Percentiles rank a stretch among this genome's conserved stretches.
These are phyloP conservation scores for Pestalotiopsis sp. DNA, from an alignment of 2,329 filamentous ascomycete genomes.

Conservation along the genomic window DNA sequence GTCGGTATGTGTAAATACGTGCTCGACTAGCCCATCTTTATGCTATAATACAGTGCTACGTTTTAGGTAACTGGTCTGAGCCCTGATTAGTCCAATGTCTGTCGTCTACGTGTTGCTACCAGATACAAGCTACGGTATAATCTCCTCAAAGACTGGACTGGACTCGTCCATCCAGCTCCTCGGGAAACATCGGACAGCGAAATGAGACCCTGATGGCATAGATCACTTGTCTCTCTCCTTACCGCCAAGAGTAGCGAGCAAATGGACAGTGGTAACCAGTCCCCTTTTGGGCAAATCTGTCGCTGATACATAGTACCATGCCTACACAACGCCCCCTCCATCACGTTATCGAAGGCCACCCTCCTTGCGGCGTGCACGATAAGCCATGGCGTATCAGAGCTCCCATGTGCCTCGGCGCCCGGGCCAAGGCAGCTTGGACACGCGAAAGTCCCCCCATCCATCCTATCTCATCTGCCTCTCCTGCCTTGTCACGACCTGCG, in stretches of 20 bases:
- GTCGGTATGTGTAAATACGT: background rate
- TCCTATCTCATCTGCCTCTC: background rate
- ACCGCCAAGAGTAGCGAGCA: background rate
- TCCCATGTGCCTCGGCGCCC: background rate
- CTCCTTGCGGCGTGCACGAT: background rate
- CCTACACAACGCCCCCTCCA: constrained; percentile 1
- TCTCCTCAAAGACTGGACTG: background rate
- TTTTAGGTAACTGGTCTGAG: background rate
- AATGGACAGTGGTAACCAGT: background rate
- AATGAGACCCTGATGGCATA: background rate
- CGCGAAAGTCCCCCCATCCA: background rate
- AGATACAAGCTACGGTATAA: background rate
- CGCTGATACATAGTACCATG: background rate
- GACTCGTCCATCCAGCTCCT: background rate
- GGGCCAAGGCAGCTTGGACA: background rate
- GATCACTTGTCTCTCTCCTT: background rate
- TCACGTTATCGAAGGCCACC: constrained; percentile 8
- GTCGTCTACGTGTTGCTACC: background rate
- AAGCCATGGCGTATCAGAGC: constrained; percentile 11
- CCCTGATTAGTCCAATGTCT: background rate
- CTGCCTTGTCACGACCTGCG: background rate
- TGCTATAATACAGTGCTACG: background rate
- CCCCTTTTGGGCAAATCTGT: background rate
- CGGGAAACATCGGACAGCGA: constrained; percentile 6
- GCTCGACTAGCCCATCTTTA: background rate